A percentile compares a stretch with the other conserved stretches of the same genome.
phyloP scores from a whole-genome alignment of 2,329 filamentous ascomycete species.

The Scolecobasidium constrictum region DNA sequence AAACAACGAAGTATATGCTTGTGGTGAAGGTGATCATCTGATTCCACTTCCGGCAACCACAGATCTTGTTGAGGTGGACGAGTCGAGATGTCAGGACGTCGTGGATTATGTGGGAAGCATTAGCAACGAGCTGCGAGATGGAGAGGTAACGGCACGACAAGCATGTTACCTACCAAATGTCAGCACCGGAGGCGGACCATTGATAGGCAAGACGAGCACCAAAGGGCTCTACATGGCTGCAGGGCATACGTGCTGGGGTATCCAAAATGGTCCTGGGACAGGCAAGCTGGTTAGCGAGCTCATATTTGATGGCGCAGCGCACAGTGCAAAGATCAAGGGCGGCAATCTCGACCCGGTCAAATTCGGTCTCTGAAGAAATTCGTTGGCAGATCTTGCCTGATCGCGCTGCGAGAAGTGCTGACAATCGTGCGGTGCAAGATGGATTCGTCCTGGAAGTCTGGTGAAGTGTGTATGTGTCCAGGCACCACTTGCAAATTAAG shows the following conservation, averaged over 20 bases:
- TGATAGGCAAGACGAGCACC: constrained; percentile 66
- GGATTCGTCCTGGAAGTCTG: too few species aligned
- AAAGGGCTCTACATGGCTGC: constrained; percentile 71
- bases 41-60: constrained; percentile 66
- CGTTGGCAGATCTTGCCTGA: too few species aligned
- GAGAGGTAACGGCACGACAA: constrained; percentile 59
- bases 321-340: constrained; percentile 28
- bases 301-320: constrained; percentile 32
- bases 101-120: constrained; percentile 64
- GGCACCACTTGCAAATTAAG: too few species aligned
- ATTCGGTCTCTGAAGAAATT: constrained; percentile 6
- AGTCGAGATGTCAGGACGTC: constrained; percentile 71
- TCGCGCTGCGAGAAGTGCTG: too few species aligned
- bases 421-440: too few species aligned
- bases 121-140: constrained; percentile 32
- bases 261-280: constrained; percentile 88
- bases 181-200: constrained; percentile 48
- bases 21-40: constrained; percentile 72
- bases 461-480: too few species aligned
- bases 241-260: constrained; percentile 96
- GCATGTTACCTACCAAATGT: constrained; percentile 90
- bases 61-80: constrained; percentile 66
- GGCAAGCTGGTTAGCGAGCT: constrained; percentile 35
- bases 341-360: constrained; percentile 29
- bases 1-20: constrained; percentile 83